phyloP scores from a whole-genome alignment of 1,284 basidiomycete genomes.

The Leccinum solheimii region DNA sequence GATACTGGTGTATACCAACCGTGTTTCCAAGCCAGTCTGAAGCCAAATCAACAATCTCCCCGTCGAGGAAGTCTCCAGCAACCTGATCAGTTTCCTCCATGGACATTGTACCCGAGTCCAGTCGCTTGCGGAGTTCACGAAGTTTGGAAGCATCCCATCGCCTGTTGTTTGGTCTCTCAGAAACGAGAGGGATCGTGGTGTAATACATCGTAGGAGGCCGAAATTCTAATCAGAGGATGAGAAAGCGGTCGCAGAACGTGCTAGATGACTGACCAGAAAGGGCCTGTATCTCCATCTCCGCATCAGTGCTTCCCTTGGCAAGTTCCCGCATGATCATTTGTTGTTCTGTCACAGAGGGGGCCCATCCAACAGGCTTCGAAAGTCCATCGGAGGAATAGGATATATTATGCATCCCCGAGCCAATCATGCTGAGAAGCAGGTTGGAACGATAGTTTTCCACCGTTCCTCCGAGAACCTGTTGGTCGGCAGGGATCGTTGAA shows the following conservation, averaged over 20 bases:
- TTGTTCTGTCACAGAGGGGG: slow-evolving; percentile 79
- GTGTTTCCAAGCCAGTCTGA: slow-evolving; percentile 99
- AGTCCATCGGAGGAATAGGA: slow-evolving; percentile 53
- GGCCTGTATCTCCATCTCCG: slow-evolving; percentile 80
- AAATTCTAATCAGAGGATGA: slow-evolving; percentile 55
- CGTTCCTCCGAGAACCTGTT: slow-evolving; percentile 86
- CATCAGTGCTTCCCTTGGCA: slow-evolving; percentile 72
- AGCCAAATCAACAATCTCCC: slow-evolving; percentile 90
- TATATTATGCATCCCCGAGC: slow-evolving; percentile 74
- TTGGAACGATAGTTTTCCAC: slow-evolving; percentile 95
- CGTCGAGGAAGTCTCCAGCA: slow-evolving; percentile 87
- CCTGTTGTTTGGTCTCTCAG: slow-evolving; percentile 80
- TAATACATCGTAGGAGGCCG: slow-evolving; percentile 91
- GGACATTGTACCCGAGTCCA: slow-evolving; percentile 73
- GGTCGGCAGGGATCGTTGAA: slow-evolving; percentile 83
- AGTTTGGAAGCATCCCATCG: slow-evolving; percentile 94
- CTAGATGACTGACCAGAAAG: slow-evolving; percentile 66
- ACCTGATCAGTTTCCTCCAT: slow-evolving; percentile 91
- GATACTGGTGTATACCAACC: slow-evolving; percentile 45
- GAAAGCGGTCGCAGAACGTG: background rate
- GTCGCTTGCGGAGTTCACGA: slow-evolving; percentile 89
- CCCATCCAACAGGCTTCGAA: slow-evolving; percentile 60
- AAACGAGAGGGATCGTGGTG: slow-evolving; percentile 85
- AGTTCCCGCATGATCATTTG: slow-evolving; percentile 96
- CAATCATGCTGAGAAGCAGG: slow-evolving; percentile 86